Conservation (phyloP, 164 flowering plant genomes). For the Sextonia rubra region DNA sequence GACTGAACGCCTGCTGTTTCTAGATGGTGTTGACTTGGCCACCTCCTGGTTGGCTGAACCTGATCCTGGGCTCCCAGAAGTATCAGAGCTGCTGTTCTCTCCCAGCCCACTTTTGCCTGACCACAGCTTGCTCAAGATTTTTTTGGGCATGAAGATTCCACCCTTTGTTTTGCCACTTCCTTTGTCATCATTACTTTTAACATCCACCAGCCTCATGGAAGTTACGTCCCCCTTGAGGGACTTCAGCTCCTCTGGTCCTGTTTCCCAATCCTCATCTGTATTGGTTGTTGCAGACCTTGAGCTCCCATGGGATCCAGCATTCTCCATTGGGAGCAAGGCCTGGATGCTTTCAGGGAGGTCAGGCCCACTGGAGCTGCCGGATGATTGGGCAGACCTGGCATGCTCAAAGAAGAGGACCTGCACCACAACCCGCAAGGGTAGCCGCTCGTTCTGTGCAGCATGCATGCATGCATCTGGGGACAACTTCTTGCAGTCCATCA, state of each 20-base stretch:
- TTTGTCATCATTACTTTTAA: constrained; percentile 29
- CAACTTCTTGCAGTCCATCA: constrained; percentile 92
- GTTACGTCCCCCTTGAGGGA: constrained; percentile 50
- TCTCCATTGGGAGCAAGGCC: constrained; percentile 28
- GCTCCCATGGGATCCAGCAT: constrained; percentile 49
- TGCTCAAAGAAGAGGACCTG: constrained; percentile 98
- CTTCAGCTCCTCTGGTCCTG: constrained; percentile 49
- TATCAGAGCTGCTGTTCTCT: constrained; percentile 64
- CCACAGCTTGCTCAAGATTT: constrained; percentile 54
- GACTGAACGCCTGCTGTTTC: constrained; percentile 50
- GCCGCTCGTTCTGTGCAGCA: constrained; percentile 92
- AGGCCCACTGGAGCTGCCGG: constrained; percentile 38
- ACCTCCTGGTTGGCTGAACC: constrained; percentile 51
- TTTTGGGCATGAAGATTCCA: constrained; percentile 48
- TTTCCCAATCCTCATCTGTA: constrained; percentile 73
- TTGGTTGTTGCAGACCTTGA: constrained; percentile 55
- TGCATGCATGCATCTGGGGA: constrained; percentile 92
- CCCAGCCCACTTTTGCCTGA: constrained; percentile 37
- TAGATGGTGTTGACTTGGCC: constrained; percentile 44
- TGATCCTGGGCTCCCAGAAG: constrained; percentile 56
- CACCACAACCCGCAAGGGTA: constrained; percentile 79
- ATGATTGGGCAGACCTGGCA: constrained; percentile 52
- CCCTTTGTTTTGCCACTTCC: constrained; percentile 40
- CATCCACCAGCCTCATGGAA: constrained; percentile 38
- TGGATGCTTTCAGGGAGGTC: constrained; percentile 52